Evolutionary conservation across 805 yeast species (phyloP), one percentile per base, ranked within the genome.

Genomic region (Lipomyces starkeyi): DNA sequence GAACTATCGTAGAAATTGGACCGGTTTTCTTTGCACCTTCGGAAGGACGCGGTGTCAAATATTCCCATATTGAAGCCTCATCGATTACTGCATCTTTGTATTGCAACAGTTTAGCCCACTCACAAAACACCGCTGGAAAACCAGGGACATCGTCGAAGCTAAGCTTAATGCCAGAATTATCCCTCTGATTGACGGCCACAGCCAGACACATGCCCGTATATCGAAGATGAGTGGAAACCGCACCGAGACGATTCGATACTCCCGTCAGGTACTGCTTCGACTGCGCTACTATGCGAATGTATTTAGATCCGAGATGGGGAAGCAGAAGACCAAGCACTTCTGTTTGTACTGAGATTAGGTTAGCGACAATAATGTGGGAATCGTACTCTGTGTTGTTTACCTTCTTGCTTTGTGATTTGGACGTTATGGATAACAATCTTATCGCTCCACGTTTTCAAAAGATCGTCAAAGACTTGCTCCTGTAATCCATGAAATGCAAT

Each of bases 131-230:
- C 62, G 71, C 77, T 67, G 20, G 40, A 68, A 53, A 70, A 53
- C 52, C 73, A 64, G 66, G 71, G 64, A 22, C 66, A 62, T 57
- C 64, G 14, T 73, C 77, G 70, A 80, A 77, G 43, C 71, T 71
- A 57, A 78, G 75, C 14, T 62, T 49, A 43, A 69, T 65, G 66
- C 76, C 70, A n/a, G 72, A 25, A 20, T 17, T 13, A 20, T 68
- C 59, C 61, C 62, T 66, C 63, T 65, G 66, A 73, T 77, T 53
- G 58, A 75, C 17, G 1, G 72, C 73, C 73, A 88, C 89, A 0
- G 91, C 91, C 6, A 89, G 75, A 17, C 83, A 73, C 76, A 89
- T 85, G 0, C 88, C 93, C 40, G 88, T 76, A 14, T 80, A 74
- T 64, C 91, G 82, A 1, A 83, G 77, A n/a, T 73, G 75, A 1